Conservation (phyloP, 164 flowering plant genomes). For the Piper longum region DNA sequence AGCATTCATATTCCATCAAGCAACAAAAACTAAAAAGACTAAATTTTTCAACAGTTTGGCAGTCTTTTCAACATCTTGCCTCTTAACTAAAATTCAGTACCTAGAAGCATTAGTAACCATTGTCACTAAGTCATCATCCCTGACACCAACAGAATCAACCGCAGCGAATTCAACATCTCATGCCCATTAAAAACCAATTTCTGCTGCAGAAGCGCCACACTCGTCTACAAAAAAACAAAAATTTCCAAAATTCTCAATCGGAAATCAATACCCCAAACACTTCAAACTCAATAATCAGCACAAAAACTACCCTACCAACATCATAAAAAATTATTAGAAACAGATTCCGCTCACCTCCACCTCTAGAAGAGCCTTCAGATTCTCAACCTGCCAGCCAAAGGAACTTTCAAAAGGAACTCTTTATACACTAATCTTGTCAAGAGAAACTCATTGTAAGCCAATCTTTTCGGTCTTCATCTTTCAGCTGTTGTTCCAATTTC, state of each 20-base stretch:
- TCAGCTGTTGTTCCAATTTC: no score
- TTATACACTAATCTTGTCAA: no score
- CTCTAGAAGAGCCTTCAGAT: no score
- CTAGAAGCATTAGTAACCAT: constrained; percentile 40
- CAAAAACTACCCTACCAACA: background rate
- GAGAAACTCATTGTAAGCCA: no score
- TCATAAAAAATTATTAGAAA: no score
- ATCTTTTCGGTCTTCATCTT: no score
- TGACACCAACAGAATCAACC: constrained; percentile 53
- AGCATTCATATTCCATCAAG: background rate
- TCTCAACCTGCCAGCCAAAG: background rate
- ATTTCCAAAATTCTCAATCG: no score
- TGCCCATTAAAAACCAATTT: constrained; percentile 71
- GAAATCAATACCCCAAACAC: constrained; percentile 2
- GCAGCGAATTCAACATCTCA: constrained; percentile 57
- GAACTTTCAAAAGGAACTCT: no score
- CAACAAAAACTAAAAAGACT: background rate
- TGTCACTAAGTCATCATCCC: constrained; percentile 82
- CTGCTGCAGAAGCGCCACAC: constrained; percentile 69
- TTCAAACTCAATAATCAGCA: background rate
- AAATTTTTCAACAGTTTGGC: background rate
- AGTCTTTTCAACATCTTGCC: background rate
- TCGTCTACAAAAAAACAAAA: constrained; percentile 30
- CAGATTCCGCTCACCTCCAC: no score
- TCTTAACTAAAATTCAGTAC: constrained; percentile 10